Conservation (phyloP, 83 land plant genomes). For the Picea mariana region DNA sequence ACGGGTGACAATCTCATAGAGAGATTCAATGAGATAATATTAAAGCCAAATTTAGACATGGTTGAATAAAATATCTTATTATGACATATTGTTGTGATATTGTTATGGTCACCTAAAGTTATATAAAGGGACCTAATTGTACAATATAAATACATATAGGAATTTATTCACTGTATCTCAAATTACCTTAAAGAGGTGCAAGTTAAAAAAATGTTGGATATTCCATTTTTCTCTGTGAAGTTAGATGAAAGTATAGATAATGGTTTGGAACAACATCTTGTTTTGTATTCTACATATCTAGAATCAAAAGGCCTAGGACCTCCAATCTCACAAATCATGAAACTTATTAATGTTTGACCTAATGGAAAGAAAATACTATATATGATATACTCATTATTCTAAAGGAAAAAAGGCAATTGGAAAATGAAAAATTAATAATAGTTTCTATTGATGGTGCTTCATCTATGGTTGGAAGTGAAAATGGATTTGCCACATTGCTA, state of each 20-base stretch:
- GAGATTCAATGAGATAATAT: too few relatives aligned
- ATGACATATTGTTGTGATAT: too few relatives aligned
- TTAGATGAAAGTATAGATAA: not conserved
- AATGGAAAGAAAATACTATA: not conserved
- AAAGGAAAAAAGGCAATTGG: not conserved
- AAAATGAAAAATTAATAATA: not conserved
- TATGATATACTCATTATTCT: not conserved
- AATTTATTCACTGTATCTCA: not conserved
- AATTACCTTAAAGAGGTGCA: too few relatives aligned
- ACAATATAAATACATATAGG: too few relatives aligned
- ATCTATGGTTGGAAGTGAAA: not conserved
- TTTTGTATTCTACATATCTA: not conserved
- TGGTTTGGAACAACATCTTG: not conserved
- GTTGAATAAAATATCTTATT: too few relatives aligned
- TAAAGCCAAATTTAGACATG: too few relatives aligned
- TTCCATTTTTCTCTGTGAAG: not conserved
- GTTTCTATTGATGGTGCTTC: not conserved
- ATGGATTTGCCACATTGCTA: not conserved
- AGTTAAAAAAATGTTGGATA: not conserved
- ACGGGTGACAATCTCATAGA: too few relatives aligned
- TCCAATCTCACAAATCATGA: not conserved
- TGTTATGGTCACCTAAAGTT: too few relatives aligned
- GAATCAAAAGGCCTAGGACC: not conserved
- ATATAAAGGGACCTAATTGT: too few relatives aligned
- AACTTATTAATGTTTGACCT: not conserved